These are phyloP conservation scores for Auricularia sp. DNA, from an alignment of 768 basidiomycete species.

Conservation along the genomic window DNA sequence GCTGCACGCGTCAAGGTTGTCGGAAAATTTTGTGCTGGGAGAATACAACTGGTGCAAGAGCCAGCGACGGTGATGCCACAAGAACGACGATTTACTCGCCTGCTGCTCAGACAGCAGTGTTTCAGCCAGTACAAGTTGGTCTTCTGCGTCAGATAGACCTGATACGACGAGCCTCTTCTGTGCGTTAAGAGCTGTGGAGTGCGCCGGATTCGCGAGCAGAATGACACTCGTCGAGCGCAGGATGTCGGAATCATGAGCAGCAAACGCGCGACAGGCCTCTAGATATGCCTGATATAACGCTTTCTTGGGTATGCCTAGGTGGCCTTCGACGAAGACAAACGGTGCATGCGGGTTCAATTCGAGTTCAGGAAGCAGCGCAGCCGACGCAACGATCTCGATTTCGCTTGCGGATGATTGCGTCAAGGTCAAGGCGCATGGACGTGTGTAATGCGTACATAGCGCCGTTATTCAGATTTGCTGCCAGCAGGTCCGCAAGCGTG, in stretches of 20 bases:
- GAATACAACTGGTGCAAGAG: constrained; percentile 32
- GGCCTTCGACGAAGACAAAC: constrained; percentile 45
- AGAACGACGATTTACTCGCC: constrained; percentile 52
- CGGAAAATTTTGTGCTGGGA: constrained; percentile 5
- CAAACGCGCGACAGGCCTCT: constrained; percentile 30
- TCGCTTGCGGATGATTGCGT: not conserved
- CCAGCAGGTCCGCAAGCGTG: not conserved
- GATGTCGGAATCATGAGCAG: constrained; percentile 11
- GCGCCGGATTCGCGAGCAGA: constrained; percentile 58
- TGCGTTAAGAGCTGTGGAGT: constrained; percentile 56
- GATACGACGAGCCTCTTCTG: constrained; percentile 42
- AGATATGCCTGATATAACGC: constrained; percentile 44
- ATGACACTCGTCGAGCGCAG: constrained; percentile 33
- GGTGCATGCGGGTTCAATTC: constrained; percentile 23
- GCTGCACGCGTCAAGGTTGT: not conserved
- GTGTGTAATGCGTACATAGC: not conserved
- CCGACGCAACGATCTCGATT: not conserved
- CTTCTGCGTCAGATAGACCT: constrained; percentile 13
- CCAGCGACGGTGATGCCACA: constrained; percentile 70
- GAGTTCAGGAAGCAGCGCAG: not conserved
- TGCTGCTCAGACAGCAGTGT: constrained; percentile 43
- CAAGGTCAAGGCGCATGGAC: not conserved
- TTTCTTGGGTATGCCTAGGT: constrained; percentile 60
- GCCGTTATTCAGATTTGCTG: not conserved
- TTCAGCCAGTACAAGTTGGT: constrained; percentile 38